A percentile compares a stretch with the other conserved stretches of the same genome.
Evolutionary conservation across 2,329 filamentous ascomycete species (phyloP).

Genomic region (Aureobasidium sp.): DNA sequence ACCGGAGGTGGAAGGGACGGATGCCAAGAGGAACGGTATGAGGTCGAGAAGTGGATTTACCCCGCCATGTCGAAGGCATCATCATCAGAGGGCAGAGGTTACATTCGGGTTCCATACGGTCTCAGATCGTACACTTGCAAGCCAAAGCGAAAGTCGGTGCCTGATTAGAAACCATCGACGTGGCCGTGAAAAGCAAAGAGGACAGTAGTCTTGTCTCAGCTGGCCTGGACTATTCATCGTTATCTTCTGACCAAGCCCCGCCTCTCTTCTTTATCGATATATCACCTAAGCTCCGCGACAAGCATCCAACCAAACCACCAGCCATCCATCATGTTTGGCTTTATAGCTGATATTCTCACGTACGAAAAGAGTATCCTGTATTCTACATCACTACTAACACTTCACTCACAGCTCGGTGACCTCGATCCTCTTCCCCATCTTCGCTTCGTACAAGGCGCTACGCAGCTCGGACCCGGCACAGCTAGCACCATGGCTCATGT

Average conservation of each 20-base stretch:
- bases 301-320: neutral
- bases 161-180: neutral
- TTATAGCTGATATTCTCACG: constrained; percentile 70
- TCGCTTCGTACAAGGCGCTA: constrained; percentile 96
- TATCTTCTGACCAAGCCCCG: neutral
- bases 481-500: constrained; percentile 97
- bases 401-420: constrained; percentile 58
- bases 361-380: constrained; percentile 39
- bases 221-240: neutral
- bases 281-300: neutral
- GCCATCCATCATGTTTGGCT: constrained; percentile 57
- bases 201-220: neutral
- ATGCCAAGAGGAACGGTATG: neutral
- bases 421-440: constrained; percentile 89
- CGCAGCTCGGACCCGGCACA: constrained; percentile 84
- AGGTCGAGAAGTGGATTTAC: neutral
- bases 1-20: neutral
- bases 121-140: neutral
- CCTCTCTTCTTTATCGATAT: neutral
- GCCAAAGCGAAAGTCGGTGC: neutral
- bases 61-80: neutral
- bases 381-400: constrained; percentile 2
- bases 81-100: neutral
- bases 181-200: neutral
- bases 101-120: neutral